Evolutionary conservation across 108 stramenopile genomes (phyloP).

Genomic region (Pseudonitzschia delicatissima): DNA sequence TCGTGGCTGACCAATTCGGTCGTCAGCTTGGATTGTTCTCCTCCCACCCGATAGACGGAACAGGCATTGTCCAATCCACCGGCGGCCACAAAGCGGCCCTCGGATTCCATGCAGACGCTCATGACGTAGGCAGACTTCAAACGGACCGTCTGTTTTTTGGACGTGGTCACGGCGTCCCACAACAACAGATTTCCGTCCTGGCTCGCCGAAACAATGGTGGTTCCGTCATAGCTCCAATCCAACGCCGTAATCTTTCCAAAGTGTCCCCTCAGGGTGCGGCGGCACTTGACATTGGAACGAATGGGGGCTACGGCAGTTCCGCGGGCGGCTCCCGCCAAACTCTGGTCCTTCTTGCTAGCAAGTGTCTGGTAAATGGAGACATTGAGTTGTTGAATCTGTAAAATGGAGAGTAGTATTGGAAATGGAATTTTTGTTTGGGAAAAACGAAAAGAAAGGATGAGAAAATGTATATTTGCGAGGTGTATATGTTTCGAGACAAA

Average conservation of each 20-base stretch:
- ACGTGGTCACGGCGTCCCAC: slow-evolving; percentile 95
- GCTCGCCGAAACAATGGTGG: slow-evolving; percentile 83
- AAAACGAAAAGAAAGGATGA: too few species aligned
- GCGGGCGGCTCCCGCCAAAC: background rate
- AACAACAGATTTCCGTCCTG: slow-evolving; percentile 99
- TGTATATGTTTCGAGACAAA: too few species aligned
- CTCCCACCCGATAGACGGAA: slow-evolving; percentile 91
- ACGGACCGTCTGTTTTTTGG: slow-evolving; percentile 84
- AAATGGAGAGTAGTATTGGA: too few species aligned
- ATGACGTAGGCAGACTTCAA: slow-evolving; percentile 98
- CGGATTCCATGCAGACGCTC: slow-evolving; percentile 97
- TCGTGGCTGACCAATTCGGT: slow-evolving; percentile 97
- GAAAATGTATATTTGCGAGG: too few species aligned
- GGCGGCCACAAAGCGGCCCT: slow-evolving; percentile 92
- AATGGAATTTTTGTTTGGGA: too few species aligned
- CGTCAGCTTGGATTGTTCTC: slow-evolving; percentile 29
- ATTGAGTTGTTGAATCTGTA: slow-evolving; percentile 1
- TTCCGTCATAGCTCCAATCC: slow-evolving; percentile 93
- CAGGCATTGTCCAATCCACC: slow-evolving; percentile 99
- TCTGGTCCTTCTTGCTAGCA: background rate
- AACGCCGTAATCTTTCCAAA: slow-evolving; percentile 98
- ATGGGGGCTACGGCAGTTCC: slow-evolving; percentile 16
- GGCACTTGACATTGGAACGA: slow-evolving; percentile 56
- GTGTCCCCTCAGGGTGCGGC: slow-evolving; percentile 88
- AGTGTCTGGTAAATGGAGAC: background rate